phyloP scores from a whole-genome alignment of 2,329 filamentous ascomycete genomes.

The Aspergillus sclerotialis region DNA sequence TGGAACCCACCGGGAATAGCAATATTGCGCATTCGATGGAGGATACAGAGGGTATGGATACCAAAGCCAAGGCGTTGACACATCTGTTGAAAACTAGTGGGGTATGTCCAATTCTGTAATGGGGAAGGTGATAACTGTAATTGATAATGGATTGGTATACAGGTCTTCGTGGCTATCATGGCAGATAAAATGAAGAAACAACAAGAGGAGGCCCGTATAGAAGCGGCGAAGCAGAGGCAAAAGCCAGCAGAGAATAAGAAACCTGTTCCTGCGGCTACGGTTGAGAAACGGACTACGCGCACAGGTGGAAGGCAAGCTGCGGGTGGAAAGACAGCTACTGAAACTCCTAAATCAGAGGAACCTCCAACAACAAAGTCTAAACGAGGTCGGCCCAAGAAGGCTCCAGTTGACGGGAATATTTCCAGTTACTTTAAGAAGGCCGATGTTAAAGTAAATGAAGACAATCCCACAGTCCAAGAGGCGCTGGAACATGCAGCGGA shows the following conservation, averaged over 20 bases:
- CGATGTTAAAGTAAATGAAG: slow-evolving; percentile 47
- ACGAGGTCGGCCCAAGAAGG: slow-evolving; percentile 22
- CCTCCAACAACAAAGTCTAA: slow-evolving; percentile 15
- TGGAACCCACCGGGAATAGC: slow-evolving; percentile 11
- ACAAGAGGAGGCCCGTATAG: slow-evolving; percentile 35
- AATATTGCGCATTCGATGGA: slow-evolving; percentile 19
- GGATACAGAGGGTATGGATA: slow-evolving; percentile 34
- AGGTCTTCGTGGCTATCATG: slow-evolving; percentile 45
- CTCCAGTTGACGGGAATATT: slow-evolving; percentile 37
- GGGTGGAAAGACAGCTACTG: slow-evolving; percentile 12
- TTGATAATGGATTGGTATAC: slow-evolving; percentile 3
- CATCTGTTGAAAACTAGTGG: slow-evolving; percentile 41
- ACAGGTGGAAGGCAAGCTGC: slow-evolving; percentile 17
- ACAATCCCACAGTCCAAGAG: slow-evolving; percentile 49
- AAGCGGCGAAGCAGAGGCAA: slow-evolving; percentile 24
- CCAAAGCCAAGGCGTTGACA: slow-evolving; percentile 38
- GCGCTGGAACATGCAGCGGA: slow-evolving; percentile 53
- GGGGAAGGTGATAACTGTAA: too few species aligned
- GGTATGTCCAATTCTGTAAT: too few species aligned
- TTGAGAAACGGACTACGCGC: slow-evolving; percentile 26
- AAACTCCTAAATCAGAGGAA: slow-evolving; percentile 8
- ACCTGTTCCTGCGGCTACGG: slow-evolving; percentile 7
- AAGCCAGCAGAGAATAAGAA: slow-evolving; percentile 22
- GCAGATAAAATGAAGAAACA: slow-evolving; percentile 44
- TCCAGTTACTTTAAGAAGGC: slow-evolving; percentile 56